Conservation (phyloP, 2,329 filamentous ascomycete genomes). For the Trichoderma endophyticum region DNA sequence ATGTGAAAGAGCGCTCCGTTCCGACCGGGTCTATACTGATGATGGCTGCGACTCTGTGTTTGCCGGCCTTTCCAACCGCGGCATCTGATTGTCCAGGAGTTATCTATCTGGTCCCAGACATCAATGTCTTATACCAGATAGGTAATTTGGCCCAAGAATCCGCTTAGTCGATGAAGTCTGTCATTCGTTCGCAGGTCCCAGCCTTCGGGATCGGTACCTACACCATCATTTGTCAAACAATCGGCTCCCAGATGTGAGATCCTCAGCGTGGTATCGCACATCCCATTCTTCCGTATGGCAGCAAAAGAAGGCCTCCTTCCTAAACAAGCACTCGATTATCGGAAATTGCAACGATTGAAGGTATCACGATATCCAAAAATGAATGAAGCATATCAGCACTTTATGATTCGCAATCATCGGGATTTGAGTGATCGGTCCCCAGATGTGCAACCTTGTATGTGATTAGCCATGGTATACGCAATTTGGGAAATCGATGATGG, state of each 20-base stretch:
- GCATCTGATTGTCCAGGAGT: neutral
- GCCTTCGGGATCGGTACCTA: conserved; percentile 22
- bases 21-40: neutral
- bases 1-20: too few relatives aligned
- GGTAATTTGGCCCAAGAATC: conserved; percentile 8
- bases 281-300: conserved; percentile 25
- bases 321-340: neutral
- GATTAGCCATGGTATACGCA: neutral
- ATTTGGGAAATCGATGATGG: neutral
- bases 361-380: neutral
- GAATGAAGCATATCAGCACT: neutral
- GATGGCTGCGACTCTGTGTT: neutral
- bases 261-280: conserved; percentile 18
- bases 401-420: neutral
- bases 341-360: neutral
- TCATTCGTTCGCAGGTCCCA: neutral
- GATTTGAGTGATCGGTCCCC: neutral
- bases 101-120: conserved; percentile 20
- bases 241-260: neutral
- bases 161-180: neutral
- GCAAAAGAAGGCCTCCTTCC: neutral
- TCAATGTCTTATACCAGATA: conserved; percentile 20
- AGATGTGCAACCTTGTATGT: neutral
- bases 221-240: neutral
- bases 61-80: neutral